A percentile compares a stretch with the other conserved stretches of the same genome.
phyloP scores from a whole-genome alignment of 2,329 filamentous ascomycete genomes.

The Zymoseptoria crescenta region DNA sequence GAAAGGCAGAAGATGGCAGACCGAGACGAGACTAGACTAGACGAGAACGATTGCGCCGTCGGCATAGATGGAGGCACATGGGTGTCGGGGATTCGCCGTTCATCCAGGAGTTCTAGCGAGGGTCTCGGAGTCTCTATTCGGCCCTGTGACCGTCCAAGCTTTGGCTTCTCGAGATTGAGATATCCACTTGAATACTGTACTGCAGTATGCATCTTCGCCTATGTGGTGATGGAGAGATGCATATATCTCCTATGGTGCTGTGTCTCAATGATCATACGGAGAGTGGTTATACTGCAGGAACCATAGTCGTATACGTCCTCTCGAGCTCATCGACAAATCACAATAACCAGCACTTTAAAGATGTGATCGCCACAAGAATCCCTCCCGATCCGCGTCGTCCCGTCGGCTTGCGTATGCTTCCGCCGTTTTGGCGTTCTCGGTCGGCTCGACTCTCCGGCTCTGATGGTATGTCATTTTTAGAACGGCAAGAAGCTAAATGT shows the following conservation, averaged over 20 bases:
- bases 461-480: background rate
- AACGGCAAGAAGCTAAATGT: background rate
- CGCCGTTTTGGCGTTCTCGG: background rate
- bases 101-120: background rate
- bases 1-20: background rate
- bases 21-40: background rate
- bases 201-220: too few species aligned
- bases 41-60: background rate
- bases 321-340: background rate
- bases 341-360: too few species aligned
- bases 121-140: background rate
- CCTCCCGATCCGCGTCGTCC: background rate
- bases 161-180: background rate
- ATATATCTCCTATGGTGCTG: too few species aligned
- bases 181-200: background rate
- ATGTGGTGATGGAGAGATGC: background rate
- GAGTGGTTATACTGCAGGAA: background rate
- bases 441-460: background rate
- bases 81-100: background rate
- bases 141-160: background rate
- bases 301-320: background rate
- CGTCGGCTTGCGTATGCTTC: background rate
- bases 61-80: background rate
- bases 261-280: background rate
- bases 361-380: background rate